Base-by-base conservation (phyloP, 176 grass and related monocot genomes). In the Triticum aestivum region DNA sequence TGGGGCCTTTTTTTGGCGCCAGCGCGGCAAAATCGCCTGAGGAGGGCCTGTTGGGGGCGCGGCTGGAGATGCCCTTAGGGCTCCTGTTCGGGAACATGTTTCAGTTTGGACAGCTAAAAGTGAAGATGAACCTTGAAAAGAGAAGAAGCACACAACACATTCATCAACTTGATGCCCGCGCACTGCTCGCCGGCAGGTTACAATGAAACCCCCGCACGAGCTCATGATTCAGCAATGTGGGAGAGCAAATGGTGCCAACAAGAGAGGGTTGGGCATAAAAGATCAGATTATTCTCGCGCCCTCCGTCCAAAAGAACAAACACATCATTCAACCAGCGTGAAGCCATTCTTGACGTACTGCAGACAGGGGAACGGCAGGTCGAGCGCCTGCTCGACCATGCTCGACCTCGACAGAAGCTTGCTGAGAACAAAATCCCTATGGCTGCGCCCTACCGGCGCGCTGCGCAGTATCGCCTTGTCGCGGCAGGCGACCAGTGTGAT, bases 401-500 rank as follows among this genome's bases (percentile, higher is more conserved):
- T 47, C 0, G 93, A 84, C 26, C 82, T 94, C 8, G 93, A 94
- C 45, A 93, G 54, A 3, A 98, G 90, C 67, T 87, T 72, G 88
- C 87, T 81, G 51, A 94, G 88, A 23, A 96, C 86, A 12, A 89
- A 79, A 5, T 96, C 87, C 18, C 87, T 87, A 11, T 7, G 33
- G 1, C 85, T 58, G 21, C 79, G 68, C 20, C 78, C 85, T 9
- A 75, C 26, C 11, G 38, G 68, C 0, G 73, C 11, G 9, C 77
- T 83, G 3, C 7, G 11, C 1, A 78, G 3, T 6, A 92, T 80
- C 56, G 15, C 41, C 61, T 21, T 73, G 3, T 54, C 72, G 4
- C 84, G 91, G 92, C 93, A 91, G 32, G 93, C 90, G 8, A 96
- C 91, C 80, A 98, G 92, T 20, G 86, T 98, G 69, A 91, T 77